phyloP scores from a whole-genome alignment of 768 basidiomycete species.

The Termitomyces sp. region DNA sequence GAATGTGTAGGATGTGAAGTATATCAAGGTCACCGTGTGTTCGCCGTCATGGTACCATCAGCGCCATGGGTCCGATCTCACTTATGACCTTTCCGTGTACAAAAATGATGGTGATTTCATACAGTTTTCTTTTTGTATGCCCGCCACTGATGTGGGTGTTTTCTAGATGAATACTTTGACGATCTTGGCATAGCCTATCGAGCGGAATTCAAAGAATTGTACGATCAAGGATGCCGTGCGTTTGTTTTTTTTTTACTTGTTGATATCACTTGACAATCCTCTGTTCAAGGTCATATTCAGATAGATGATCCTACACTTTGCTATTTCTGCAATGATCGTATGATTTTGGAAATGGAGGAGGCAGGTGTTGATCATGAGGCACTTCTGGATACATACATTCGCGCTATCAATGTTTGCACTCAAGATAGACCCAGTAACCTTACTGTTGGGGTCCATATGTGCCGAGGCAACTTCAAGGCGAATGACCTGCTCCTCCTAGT shows the following conservation, averaged over 20 bases:
- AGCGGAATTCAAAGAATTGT: constrained; percentile 43
- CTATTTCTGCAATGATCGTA: constrained; percentile 63
- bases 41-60: constrained; percentile 72
- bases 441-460: constrained; percentile 54
- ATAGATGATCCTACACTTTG: constrained; percentile 50
- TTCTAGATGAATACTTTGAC: constrained; percentile 44
- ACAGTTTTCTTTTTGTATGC: neutral
- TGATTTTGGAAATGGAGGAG: constrained; percentile 48
- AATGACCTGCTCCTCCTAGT: neutral
- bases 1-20: constrained; percentile 59
- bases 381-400: constrained; percentile 64
- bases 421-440: constrained; percentile 49
- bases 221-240: constrained; percentile 44
- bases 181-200: constrained; percentile 43
- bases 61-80: constrained; percentile 52
- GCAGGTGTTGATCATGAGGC: constrained; percentile 57
- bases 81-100: constrained; percentile 57
- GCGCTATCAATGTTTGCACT: constrained; percentile 54
- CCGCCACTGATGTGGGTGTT: neutral
- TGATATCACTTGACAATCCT: neutral
- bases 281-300: constrained; percentile 40
- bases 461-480: constrained; percentile 51
- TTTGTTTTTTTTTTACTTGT: constrained; percentile 3
- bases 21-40: constrained; percentile 67
- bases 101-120: constrained; percentile 43